Percentiles rank a stretch among this genome's conserved stretches.
Evolutionary conservation across 164 flowering plant genomes (phyloP).

Genomic region (Warburgia ugandensis): DNA sequence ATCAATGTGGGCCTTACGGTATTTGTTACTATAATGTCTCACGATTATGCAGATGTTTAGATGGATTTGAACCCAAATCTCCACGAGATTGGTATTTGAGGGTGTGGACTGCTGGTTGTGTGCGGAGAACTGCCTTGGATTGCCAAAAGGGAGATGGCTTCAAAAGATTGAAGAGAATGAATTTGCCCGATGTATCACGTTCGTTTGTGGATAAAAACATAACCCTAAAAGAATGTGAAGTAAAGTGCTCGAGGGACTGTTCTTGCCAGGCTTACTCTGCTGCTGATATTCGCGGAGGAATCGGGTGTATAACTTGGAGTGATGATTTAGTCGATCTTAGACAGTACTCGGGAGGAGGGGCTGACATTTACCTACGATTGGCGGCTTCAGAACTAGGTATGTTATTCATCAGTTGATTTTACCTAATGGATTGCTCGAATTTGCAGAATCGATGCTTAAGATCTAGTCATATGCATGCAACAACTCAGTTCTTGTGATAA

Average conservation of each 20-base stretch:
- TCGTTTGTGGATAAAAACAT: too few relatives aligned
- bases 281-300: background rate
- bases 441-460: background rate
- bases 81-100: background rate
- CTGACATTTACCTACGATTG: background rate
- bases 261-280: background rate
- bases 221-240: background rate
- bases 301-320: background rate
- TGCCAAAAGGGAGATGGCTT: background rate
- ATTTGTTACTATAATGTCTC: background rate
- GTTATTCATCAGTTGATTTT: background rate
- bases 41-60: background rate
- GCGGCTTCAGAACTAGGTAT: too few relatives aligned
- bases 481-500: too few relatives aligned
- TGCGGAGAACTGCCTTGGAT: background rate
- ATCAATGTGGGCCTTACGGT: background rate
- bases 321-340: background rate
- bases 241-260: background rate
- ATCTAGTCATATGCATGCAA: too few relatives aligned
- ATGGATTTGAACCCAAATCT: constrained; percentile 1
- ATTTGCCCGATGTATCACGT: background rate
- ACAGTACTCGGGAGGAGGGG: background rate
- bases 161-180: background rate
- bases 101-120: constrained; percentile 5
- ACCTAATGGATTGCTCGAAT: background rate